These are phyloP conservation scores for Arachnomyces sp. DNA, from an alignment of 2,329 filamentous ascomycete species.

Conservation along the genomic window DNA sequence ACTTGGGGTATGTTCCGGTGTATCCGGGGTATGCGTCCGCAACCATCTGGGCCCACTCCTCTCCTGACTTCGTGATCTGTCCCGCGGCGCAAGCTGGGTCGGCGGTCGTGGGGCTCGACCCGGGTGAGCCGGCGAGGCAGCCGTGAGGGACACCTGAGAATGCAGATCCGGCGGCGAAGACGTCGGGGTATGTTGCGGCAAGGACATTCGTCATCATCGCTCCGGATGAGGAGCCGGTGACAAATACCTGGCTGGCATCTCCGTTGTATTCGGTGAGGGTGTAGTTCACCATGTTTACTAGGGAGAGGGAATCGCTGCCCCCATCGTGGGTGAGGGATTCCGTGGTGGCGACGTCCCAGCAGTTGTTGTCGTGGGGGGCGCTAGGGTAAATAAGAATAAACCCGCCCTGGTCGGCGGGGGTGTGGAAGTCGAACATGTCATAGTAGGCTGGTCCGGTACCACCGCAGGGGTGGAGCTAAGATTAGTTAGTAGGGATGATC, in stretches of 20 bases:
- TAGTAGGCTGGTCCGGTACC: conserved; percentile 30
- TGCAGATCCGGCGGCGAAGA: conserved; percentile 44
- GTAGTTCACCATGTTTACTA: conserved; percentile 53
- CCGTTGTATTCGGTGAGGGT: conserved; percentile 45
- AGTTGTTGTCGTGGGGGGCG: conserved; percentile 41
- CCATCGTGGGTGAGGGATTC: conserved; percentile 48
- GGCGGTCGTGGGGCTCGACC: conserved; percentile 30
- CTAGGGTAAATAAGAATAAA: conserved; percentile 46
- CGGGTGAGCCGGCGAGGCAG: conserved; percentile 37
- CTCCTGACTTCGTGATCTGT: conserved; percentile 35
- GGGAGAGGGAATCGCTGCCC: conserved; percentile 48
- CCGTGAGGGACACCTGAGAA: conserved; percentile 48
- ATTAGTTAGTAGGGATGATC: too few species aligned
- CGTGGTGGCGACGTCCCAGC: conserved; percentile 48
- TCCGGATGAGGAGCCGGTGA: conserved; percentile 47
- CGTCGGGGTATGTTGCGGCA: conserved; percentile 44
- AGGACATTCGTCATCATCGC: conserved; percentile 51
- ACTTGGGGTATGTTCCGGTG: conserved; percentile 23
- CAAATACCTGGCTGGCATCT: conserved; percentile 45
- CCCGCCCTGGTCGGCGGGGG: conserved; percentile 44
- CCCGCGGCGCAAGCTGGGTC: conserved; percentile 46
- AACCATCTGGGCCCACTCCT: conserved; percentile 28
- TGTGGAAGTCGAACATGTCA: conserved; percentile 59
- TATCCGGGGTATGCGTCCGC: conserved; percentile 27
- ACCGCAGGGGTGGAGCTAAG: conserved; percentile 44